Evolutionary conservation across 2,329 filamentous ascomycete genomes (phyloP).

Genomic region (Plectosphaerella cucumerina): DNA sequence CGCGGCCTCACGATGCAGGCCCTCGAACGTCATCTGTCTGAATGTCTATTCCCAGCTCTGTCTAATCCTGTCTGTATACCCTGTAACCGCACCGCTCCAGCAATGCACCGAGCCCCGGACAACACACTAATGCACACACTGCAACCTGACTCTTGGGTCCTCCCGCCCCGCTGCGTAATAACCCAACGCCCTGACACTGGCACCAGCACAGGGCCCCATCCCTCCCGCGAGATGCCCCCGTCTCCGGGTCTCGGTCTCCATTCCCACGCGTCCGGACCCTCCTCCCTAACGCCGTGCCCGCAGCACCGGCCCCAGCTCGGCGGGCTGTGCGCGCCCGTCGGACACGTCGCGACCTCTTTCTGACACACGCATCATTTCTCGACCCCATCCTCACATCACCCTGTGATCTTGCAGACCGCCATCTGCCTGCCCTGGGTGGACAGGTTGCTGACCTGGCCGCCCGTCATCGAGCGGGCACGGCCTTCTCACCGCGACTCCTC

Average conservation of each 20-base stretch:
- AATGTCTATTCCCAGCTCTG: too few species aligned
- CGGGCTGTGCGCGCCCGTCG: neutral
- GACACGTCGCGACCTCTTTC: neutral
- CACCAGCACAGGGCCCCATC: too few species aligned
- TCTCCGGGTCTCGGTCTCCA: too few species aligned
- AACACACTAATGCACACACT: neutral
- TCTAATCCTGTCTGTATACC: too few species aligned
- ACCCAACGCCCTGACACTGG: too few species aligned
- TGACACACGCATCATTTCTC: conserved; percentile 1
- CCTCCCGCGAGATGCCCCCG: too few species aligned
- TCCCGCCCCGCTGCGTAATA: neutral
- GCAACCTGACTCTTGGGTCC: neutral
- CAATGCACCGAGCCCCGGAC: too few species aligned
- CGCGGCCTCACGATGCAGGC: neutral
- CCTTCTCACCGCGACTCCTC: neutral
- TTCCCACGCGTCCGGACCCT: too few species aligned
- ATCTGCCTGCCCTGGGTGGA: neutral
- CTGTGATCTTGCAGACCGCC: neutral
- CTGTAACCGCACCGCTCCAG: too few species aligned
- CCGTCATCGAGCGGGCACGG: neutral
- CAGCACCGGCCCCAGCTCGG: too few species aligned
- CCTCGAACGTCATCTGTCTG: neutral
- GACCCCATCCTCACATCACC: neutral
- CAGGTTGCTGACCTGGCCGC: too few species aligned
- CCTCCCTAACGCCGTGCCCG: too few species aligned